Evolutionary conservation across 371 early-diverging fungal species (phyloP).

Genomic region (Mucor piriformis): DNA sequence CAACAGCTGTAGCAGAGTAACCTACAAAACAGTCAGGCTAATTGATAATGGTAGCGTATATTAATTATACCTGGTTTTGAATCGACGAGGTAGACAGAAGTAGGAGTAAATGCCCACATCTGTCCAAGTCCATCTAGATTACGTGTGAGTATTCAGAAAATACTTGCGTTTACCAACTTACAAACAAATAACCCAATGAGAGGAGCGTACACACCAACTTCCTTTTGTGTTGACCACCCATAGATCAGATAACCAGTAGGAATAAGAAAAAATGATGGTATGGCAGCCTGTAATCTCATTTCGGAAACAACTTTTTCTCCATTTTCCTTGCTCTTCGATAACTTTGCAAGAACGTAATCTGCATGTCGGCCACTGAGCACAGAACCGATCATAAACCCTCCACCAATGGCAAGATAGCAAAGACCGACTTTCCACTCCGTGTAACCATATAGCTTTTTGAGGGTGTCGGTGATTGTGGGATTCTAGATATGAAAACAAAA

Average conservation of each 20-base stretch:
- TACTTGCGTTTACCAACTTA: background rate
- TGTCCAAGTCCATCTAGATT: conserved; percentile 35
- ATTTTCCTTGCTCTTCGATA: conserved; percentile 11
- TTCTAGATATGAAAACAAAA: conserved; percentile 29
- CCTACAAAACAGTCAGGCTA: background rate
- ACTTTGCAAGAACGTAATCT: conserved; percentile 45
- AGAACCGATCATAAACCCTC: conserved; percentile 55
- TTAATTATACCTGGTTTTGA: conserved; percentile 42
- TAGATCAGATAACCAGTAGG: conserved; percentile 58
- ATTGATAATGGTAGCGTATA: background rate
- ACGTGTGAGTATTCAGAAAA: too few species aligned
- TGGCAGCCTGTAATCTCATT: conserved; percentile 47
- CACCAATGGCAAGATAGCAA: conserved; percentile 50
- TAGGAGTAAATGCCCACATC: conserved; percentile 51
- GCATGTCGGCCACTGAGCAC: conserved; percentile 53
- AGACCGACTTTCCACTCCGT: conserved; percentile 46
- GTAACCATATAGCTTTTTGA: conserved; percentile 38
- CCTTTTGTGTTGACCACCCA: conserved; percentile 52
- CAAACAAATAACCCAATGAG: conserved; percentile 56
- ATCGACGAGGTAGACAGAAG: conserved; percentile 60
- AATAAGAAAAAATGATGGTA: conserved; percentile 51
- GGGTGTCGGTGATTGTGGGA: conserved; percentile 45
- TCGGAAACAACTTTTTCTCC: conserved; percentile 31
- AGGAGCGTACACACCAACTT: conserved; percentile 44
- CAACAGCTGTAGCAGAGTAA: conserved; percentile 57